These are phyloP conservation scores for Ogataea angusta DNA, from an alignment of 805 yeast species.

Conservation along the genomic window DNA sequence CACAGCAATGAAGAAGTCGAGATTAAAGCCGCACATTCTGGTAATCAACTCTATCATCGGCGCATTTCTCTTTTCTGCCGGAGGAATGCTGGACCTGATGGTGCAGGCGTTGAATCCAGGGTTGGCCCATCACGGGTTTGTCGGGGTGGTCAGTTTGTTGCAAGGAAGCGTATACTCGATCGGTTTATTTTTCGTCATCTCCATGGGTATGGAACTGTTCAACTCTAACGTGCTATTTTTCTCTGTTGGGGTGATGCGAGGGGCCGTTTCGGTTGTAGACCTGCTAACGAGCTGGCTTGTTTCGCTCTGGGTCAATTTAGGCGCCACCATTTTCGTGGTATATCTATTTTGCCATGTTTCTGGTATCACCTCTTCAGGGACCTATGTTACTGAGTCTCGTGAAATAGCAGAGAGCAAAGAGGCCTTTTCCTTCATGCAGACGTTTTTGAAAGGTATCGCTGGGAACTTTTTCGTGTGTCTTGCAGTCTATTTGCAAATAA, in stretches of 20 bases:
- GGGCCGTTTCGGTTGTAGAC: slow-evolving; percentile 67
- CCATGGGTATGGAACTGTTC: slow-evolving; percentile 72
- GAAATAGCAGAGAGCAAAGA: slow-evolving; percentile 44
- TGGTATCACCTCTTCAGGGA: slow-evolving; percentile 41
- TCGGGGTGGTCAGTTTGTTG: slow-evolving; percentile 50
- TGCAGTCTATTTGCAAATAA: slow-evolving; percentile 71
- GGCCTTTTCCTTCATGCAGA: slow-evolving; percentile 51
- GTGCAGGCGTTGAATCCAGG: slow-evolving; percentile 51
- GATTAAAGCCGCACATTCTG: slow-evolving; percentile 60
- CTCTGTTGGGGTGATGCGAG: slow-evolving; percentile 62
- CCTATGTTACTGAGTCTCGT: slow-evolving; percentile 46
- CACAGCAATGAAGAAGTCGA: slow-evolving; percentile 77
- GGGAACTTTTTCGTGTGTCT: slow-evolving; percentile 77
- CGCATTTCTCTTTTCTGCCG: slow-evolving; percentile 64
- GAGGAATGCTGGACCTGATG: slow-evolving; percentile 66
- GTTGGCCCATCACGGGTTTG: slow-evolving; percentile 36
- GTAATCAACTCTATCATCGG: slow-evolving; percentile 64
- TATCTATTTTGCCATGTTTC: slow-evolving; percentile 61
- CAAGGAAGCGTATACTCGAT: slow-evolving; percentile 67
- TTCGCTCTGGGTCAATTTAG: slow-evolving; percentile 66
- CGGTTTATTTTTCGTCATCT: slow-evolving; percentile 71
- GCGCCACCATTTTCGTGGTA: slow-evolving; percentile 60
- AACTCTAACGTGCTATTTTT: slow-evolving; percentile 73
- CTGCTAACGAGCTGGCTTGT: slow-evolving; percentile 61
- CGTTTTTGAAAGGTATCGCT: slow-evolving; percentile 65